phyloP scores from a whole-genome alignment of 2,329 filamentous ascomycete species.

The Talaromyces sp. region DNA sequence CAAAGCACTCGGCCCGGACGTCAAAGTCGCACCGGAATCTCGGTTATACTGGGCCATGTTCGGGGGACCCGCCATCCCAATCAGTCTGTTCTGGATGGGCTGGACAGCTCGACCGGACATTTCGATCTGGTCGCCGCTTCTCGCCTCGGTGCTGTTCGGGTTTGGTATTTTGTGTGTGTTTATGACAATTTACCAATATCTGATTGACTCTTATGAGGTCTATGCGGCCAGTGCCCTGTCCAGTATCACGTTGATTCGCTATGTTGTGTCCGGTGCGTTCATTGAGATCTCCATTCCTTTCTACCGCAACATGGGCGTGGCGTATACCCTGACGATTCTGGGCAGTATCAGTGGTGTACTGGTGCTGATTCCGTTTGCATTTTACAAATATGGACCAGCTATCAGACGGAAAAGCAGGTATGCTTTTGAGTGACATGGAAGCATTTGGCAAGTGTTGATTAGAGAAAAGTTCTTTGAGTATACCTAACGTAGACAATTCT shows the following conservation, averaged over 20 bases:
- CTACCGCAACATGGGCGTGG: conserved; percentile 33
- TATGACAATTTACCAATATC: conserved; percentile 48
- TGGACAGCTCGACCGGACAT: conserved; percentile 44
- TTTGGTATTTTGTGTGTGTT: conserved; percentile 45
- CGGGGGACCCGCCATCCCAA: conserved; percentile 44
- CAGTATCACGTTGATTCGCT: conserved; percentile 34
- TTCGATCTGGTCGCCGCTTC: conserved; percentile 30
- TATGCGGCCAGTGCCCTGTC: conserved; percentile 45
- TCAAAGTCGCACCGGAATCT: conserved; percentile 45
- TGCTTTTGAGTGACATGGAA: conserved; percentile 1
- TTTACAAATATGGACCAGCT: conserved; percentile 43
- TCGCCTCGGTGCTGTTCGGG: conserved; percentile 47
- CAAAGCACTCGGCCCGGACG: conserved; percentile 28
- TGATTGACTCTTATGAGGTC: conserved; percentile 51
- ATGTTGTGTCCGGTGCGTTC: conserved; percentile 32
- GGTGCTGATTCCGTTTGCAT: conserved; percentile 37
- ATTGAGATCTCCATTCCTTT: conserved; percentile 27
- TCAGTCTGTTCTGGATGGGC: conserved; percentile 54
- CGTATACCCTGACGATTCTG: conserved; percentile 37
- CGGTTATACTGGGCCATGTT: conserved; percentile 50
- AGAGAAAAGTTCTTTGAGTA: no score
- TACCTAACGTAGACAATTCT: no score
- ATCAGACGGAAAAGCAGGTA: conserved; percentile 12
- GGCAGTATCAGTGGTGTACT: conserved; percentile 39
- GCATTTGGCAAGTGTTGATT: neutral